Evolutionary conservation across 140 eudicot genomes (phyloP).

Genomic region (Flaveria floridana): DNA sequence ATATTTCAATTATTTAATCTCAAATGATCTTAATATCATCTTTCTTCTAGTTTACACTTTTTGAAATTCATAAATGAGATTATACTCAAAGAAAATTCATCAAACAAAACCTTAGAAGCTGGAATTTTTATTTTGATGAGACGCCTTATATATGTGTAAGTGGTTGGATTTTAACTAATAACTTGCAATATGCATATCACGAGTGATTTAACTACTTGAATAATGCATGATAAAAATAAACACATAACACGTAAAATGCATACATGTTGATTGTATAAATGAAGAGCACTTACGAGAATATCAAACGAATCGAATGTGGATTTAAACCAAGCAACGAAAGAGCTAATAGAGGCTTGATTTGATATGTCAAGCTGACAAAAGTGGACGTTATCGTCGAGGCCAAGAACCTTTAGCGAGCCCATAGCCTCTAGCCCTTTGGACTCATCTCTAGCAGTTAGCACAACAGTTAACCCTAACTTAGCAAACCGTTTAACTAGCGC

Average conservation of each 20-base stretch:
- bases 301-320: slow-evolving; percentile 51
- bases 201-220: neutral
- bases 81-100: neutral
- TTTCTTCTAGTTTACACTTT: neutral
- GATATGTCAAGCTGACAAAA: slow-evolving; percentile 69
- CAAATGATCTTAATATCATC: neutral
- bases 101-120: neutral
- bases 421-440: slow-evolving; percentile 57
- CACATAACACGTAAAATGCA: neutral
- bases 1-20: too few species aligned
- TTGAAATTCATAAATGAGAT: neutral
- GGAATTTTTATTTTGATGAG: neutral
- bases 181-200: neutral
- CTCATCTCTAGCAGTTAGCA: slow-evolving; percentile 63
- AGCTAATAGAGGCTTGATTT: slow-evolving; percentile 44
- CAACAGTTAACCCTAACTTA: slow-evolving; percentile 61
- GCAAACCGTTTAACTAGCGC: slow-evolving; percentile 66
- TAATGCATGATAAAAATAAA: neutral
- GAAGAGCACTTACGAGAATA: slow-evolving; percentile 57
- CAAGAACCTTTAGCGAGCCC: slow-evolving; percentile 42
- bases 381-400: slow-evolving; percentile 39
- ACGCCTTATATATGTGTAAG: neutral
- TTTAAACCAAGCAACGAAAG: slow-evolving; percentile 56
- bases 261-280: neutral
- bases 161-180: neutral